Conservation (phyloP, 371 early-diverging fungal genomes). For the Syncephalastrum monosporum region DNA sequence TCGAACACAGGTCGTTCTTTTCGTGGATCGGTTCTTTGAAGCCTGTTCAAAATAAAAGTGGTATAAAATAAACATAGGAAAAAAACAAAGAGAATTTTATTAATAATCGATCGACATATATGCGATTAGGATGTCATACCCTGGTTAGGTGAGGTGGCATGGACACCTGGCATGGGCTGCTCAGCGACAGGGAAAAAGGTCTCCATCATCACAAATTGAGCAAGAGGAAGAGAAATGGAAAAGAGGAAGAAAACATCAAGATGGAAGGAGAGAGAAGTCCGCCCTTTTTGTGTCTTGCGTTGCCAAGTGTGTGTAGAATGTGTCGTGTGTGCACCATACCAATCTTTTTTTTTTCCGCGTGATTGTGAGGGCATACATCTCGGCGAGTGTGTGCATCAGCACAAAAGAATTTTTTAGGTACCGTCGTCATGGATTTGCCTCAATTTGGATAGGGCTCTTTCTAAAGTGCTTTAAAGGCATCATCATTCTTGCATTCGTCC, state of each 20-base stretch:
- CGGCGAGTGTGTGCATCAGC: not conserved
- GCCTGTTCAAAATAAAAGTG: too few species aligned
- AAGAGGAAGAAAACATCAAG: slow-evolving; percentile 5
- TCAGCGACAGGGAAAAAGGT: too few species aligned
- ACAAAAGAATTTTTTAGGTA: not conserved
- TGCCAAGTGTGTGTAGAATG: not conserved
- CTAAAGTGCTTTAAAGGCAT: not conserved
- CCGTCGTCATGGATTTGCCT: slow-evolving; percentile 2
- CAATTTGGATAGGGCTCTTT: not conserved
- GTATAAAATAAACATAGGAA: too few species aligned
- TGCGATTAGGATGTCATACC: too few species aligned
- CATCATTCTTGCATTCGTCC: slow-evolving; percentile 4
- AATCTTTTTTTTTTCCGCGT: not conserved
- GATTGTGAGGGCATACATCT: slow-evolving; percentile 1
- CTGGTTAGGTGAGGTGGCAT: too few species aligned
- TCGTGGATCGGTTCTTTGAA: too few species aligned
- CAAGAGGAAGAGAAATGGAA: slow-evolving; percentile 2
- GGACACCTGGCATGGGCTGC: too few species aligned
- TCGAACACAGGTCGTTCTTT: slow-evolving; percentile 14
- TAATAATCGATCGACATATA: too few species aligned
- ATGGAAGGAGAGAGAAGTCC: not conserved
- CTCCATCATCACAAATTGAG: too few species aligned
- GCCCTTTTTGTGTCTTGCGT: slow-evolving; percentile 1
- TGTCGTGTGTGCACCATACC: not conserved
- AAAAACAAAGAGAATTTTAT: too few species aligned